phyloP scores from a whole-genome alignment of 23 red algal genomes.

The Gracilaria domingensis region DNA sequence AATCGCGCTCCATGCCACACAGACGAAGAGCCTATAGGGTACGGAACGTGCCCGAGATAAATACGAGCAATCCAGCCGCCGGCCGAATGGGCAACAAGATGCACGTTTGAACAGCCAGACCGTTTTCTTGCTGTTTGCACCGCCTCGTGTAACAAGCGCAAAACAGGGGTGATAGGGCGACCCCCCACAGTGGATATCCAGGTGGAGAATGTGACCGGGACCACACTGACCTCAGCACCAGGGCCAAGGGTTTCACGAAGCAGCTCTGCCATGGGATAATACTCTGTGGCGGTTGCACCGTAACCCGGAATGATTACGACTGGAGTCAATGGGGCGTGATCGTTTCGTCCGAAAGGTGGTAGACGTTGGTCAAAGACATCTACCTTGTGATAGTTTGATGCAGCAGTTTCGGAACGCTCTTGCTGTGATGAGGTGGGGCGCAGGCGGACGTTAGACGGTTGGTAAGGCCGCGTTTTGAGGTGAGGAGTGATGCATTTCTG shows the following conservation, averaged over 20 bases:
- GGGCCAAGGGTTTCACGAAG: constrained; percentile 42
- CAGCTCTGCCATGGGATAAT: constrained; percentile 39
- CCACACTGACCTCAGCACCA: constrained; percentile 41
- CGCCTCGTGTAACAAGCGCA: constrained; percentile 35
- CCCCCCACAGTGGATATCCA: constrained; percentile 78
- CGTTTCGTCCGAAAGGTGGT: too few relatives aligned
- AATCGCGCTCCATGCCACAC: constrained; percentile 52
- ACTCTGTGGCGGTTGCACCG: constrained; percentile 42
- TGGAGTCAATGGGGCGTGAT: not conserved
- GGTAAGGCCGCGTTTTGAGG: too few relatives aligned
- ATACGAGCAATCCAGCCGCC: constrained; percentile 86
- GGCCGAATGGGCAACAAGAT: constrained; percentile 82
- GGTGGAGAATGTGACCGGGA: constrained; percentile 46
- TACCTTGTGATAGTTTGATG: not conserved
- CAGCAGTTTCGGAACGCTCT: not conserved
- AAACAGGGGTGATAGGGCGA: constrained; percentile 81
- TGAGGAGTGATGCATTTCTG: too few relatives aligned
- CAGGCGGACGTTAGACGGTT: too few relatives aligned
- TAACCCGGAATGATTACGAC: constrained; percentile 90
- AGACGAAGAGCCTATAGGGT: constrained; percentile 16
- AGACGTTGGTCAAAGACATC: not conserved
- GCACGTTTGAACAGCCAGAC: constrained; percentile 12
- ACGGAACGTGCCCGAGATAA: constrained; percentile 65
- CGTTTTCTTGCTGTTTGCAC: constrained; percentile 17
- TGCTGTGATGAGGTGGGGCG: not conserved